Evolutionary conservation across 1,284 basidiomycete species (phyloP), one percentile per base, ranked within the genome.

Genomic region (Amylostereum areolatum): DNA sequence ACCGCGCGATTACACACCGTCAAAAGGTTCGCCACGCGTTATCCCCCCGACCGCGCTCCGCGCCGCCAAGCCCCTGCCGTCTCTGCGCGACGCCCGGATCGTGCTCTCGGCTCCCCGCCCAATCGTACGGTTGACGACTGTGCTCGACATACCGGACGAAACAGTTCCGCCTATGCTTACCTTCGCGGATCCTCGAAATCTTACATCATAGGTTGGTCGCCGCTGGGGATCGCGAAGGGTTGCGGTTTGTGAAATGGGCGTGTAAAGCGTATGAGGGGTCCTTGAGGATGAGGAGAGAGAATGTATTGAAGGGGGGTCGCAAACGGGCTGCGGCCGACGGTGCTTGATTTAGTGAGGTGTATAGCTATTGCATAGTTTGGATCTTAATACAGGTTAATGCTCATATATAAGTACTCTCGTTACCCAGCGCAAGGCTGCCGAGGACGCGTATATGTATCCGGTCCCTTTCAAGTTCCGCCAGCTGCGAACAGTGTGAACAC

Each of bases 201-300:
- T 65, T 89, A 41, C 86, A 89, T 58, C 74, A 84, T 50, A 71
- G 80, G 33, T 64, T 87, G 33, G 77, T 81, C 5, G 73, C 70
- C 3, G 64, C 61, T 1, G 68, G 67, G 24, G 63, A 71, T 41
- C 39, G 31, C 24, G 66, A 68, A 27, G 77, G 78, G 12, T 66
- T 89, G 35, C 72, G 66, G 10, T 87, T 80, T 57, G 50, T 89
- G 37, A 86, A 78, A 53, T 89, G 80, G 70, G 61, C 83, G 2
- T 80, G 75, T 57, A 80, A 80, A 65, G 68, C 83, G 6, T 89
- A 89, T 57, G 75, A 80, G 52, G 79, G 80, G 55, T 74, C 81
- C 9, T 63, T 92, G 56, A 76, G 77, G 54, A 69, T 67, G 31
- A 66, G 86, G 51, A 73, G 82, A 55, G 73, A 83, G 39, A 43